Evolutionary conservation across 129 eudicot genomes (phyloP).

Genomic region (Pulicaria dysenterica): DNA sequence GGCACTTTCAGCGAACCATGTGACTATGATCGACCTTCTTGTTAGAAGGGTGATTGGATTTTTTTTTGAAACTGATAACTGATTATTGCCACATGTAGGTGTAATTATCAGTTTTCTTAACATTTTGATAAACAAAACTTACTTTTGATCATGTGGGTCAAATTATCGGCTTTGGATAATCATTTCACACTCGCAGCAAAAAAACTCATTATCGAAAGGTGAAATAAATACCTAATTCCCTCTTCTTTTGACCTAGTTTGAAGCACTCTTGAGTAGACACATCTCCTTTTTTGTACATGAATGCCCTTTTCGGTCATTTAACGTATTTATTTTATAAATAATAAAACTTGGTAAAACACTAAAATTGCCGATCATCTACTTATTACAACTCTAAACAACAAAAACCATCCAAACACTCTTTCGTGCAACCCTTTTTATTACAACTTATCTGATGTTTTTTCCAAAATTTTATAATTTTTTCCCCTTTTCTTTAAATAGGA

Average conservation of each 20-base stretch:
- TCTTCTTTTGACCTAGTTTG: neutral
- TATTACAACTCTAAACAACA: neutral
- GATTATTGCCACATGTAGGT: neutral
- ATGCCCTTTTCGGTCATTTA: neutral
- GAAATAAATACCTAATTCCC: neutral
- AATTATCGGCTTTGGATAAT: neutral
- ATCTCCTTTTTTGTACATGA: neutral
- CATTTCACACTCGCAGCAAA: neutral
- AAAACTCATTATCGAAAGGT: neutral
- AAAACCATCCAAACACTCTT: neutral
- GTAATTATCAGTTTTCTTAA: neutral
- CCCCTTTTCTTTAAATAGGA: slow-evolving; percentile 38
- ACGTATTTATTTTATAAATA: neutral
- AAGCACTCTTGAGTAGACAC: neutral
- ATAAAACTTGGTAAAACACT: neutral
- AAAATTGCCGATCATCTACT: too few species aligned
- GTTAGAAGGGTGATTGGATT: neutral
- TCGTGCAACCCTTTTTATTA: neutral
- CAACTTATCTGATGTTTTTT: neutral
- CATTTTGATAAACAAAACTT: neutral
- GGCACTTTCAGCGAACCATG: too few species aligned
- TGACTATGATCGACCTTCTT: neutral
- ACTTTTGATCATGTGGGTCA: neutral
- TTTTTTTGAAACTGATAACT: neutral
- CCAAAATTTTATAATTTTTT: neutral